Percentiles rank a stretch among this genome's conserved stretches.
Evolutionary conservation across 768 basidiomycete genomes (phyloP).

Genomic region (Mycena rebaudengoi): DNA sequence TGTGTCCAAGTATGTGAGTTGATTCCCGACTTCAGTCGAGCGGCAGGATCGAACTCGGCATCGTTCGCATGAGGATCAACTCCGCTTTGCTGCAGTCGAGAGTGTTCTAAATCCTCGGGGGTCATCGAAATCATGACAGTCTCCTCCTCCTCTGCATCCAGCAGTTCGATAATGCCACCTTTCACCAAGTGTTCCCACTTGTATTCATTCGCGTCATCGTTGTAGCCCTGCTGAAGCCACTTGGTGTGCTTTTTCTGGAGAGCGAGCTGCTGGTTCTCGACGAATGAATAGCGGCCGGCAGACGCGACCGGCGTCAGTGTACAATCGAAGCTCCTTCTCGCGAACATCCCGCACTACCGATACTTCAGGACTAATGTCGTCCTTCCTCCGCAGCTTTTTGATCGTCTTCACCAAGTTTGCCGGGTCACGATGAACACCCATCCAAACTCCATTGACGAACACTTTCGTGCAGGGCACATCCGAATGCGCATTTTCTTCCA

Average conservation of each 20-base stretch:
- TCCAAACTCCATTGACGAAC: conserved; percentile 99
- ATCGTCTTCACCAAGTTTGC: conserved; percentile 92
- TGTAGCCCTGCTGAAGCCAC: conserved; percentile 66
- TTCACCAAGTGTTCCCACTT: conserved; percentile 89
- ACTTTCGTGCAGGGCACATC: conserved; percentile 91
- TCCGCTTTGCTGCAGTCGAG: conserved; percentile 70
- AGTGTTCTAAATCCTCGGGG: conserved; percentile 91
- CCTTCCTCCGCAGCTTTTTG: conserved; percentile 90
- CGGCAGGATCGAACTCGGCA: conserved; percentile 84
- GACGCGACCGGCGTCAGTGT: conserved; percentile 96
- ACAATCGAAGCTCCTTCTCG: conserved; percentile 92
- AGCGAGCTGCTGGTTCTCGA: conserved; percentile 87
- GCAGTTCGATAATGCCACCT: conserved; percentile 88
- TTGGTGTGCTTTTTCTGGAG: conserved; percentile 87
- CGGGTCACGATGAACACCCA: conserved; percentile 97
- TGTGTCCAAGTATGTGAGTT: conserved; percentile 96
- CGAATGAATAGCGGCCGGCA: conserved; percentile 97
- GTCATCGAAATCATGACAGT: conserved; percentile 99
- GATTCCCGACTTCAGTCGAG: conserved; percentile 84
- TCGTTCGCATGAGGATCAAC: conserved; percentile 68
- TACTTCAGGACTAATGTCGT: conserved; percentile 95
- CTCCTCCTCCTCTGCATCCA: conserved; percentile 99
- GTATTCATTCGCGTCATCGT: conserved; percentile 71
- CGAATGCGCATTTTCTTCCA: conserved; percentile 93
- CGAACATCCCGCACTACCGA: conserved; percentile 98